phyloP scores from a whole-genome alignment of 2,329 filamentous ascomycete genomes.

The Microsporum audouinii region DNA sequence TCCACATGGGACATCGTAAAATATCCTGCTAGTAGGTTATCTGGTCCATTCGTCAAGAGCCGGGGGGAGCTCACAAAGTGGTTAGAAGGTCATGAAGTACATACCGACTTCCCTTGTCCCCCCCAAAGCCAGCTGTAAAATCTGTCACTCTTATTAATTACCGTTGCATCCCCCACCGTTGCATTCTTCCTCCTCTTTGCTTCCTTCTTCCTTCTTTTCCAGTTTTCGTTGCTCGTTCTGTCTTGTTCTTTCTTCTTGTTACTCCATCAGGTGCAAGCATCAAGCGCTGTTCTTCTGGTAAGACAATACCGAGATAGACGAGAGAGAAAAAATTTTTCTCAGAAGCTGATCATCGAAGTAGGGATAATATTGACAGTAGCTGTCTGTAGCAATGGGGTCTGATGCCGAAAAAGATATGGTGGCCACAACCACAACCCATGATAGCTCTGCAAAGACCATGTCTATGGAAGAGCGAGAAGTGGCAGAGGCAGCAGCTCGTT shows the following conservation, averaged over 20 bases:
- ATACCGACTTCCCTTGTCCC: not conserved
- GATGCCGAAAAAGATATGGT: conserved; percentile 4
- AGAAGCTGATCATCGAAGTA: not conserved
- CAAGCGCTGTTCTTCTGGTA: not conserved
- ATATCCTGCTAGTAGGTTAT: not conserved
- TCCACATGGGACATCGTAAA: not conserved
- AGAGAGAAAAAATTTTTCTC: not conserved
- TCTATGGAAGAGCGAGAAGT: conserved; percentile 35
- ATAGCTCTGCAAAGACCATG: conserved; percentile 21
- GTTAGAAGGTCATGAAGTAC: not conserved
- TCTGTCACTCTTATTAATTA: not conserved
- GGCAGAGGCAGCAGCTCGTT: conserved; percentile 35
- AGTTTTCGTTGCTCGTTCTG: not conserved
- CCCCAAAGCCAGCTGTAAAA: not conserved
- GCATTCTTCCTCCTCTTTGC: not conserved
- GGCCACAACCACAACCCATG: conserved; percentile 26
- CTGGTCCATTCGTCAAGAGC: not conserved
- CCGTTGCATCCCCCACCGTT: not conserved
- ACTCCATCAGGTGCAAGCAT: not conserved
- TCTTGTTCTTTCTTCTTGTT: not conserved
- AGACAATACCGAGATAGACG: not conserved
- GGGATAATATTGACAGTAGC: not conserved
- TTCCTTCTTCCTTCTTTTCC: not conserved
- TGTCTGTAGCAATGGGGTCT: not conserved
- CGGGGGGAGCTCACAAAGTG: not conserved